phyloP scores from a whole-genome alignment of 202 grass and related monocot genomes.

The Digitaria exilis region DNA sequence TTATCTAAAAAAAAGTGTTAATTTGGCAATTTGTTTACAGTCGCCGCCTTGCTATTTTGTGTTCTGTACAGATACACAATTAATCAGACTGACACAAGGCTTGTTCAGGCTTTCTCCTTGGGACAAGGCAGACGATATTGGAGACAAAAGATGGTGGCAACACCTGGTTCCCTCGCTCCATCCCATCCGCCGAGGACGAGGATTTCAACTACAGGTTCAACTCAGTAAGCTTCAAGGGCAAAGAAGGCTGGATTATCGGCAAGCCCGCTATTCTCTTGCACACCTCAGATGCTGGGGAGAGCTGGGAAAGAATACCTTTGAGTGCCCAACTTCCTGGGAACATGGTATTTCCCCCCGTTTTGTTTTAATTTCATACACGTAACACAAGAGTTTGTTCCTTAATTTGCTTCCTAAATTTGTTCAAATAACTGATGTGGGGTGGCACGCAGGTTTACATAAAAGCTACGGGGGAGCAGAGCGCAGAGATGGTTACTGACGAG shows the following conservation, averaged over 20 bases:
- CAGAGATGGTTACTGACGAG: conserved; percentile 96
- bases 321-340: conserved; percentile 92
- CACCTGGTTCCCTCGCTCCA: conserved; percentile 85
- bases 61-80: too few relatives aligned
- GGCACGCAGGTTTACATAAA: conserved; percentile 84
- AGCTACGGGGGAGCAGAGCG: conserved; percentile 88
- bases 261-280: conserved; percentile 92
- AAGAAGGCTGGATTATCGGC: conserved; percentile 96
- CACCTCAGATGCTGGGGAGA: conserved; percentile 82
- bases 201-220: conserved; percentile 99
- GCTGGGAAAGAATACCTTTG: conserved; percentile 97
- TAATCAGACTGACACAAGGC: too few relatives aligned
- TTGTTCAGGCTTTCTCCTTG: conserved; percentile 79
- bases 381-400: background rate
- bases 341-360: conserved; percentile 52
- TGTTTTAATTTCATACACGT: background rate
- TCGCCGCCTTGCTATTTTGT: too few relatives aligned
- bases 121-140: conserved; percentile 84
- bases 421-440: too few relatives aligned
- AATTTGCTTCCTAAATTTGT: background rate
- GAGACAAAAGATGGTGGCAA: conserved; percentile 90
- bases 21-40: too few relatives aligned
- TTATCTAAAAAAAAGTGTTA: too few relatives aligned
- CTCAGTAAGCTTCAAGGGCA: conserved; percentile 90
- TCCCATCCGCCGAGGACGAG: conserved; percentile 90